Evolutionary conservation across 176 grass and related monocot genomes (phyloP), one percentile per base, ranked within the genome.

Genomic region (Paspalum notatum): DNA sequence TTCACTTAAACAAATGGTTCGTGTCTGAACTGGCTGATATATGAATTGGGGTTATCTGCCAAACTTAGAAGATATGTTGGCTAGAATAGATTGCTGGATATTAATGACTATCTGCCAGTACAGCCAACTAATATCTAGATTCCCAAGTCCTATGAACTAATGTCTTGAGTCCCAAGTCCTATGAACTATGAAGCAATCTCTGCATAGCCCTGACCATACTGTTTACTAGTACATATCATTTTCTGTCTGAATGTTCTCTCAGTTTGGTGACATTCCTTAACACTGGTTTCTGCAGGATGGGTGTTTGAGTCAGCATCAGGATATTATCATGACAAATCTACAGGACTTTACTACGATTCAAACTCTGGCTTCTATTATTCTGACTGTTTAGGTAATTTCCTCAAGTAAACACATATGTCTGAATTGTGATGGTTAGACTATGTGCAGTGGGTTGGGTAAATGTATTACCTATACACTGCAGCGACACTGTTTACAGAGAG

Each of bases 351-450:
- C 68, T 93, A 91, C 38, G 93, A 93, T 68, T 85, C 85, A 24
- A 93, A 88, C 69, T 97, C 93, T 3, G 90, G 84, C 54, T 93
- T 93, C 86, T 92, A 92, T 78, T 97, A 97, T 88, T 97, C 90
- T 46, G 85, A 84, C 47, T 49, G 76, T 76, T 72, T 97, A 87
- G 93, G 93, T 96, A 88, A 57, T 69, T 71, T 8, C 22, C 4
- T 78, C 50, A 79, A 83, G 9, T 67, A 73, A 12, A 27, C 65
- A 54, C 4, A 11, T n/a, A 12, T 26, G 43, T 44, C 50, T 83
- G 8, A 4, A 66, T 71, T 65, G 8, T 69, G 13, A 26, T 41
- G 4, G 5, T 64, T n/a, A n/a, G n/a, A n/a, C n/a, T n/a, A n/a
- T n/a, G n/a, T n/a, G n/a, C n/a, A n/a, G n/a, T n/a, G n/a, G n/a